phyloP scores from a whole-genome alignment of 2,329 filamentous ascomycete species.

The Amphichorda felina region DNA sequence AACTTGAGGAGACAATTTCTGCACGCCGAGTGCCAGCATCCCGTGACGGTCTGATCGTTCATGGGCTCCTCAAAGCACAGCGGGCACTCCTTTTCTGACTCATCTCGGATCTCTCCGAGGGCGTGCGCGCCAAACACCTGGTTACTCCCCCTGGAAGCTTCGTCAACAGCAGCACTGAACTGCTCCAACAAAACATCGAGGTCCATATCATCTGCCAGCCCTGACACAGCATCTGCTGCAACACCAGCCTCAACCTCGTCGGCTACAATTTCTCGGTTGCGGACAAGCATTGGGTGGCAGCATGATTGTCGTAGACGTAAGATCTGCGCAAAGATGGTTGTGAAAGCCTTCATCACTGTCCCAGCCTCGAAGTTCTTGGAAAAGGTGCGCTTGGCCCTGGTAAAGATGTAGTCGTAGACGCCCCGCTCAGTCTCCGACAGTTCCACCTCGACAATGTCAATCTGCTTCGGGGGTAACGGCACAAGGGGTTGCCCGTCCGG shows the following conservation, averaged over 20 bases:
- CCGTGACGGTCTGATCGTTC: constrained; percentile 86
- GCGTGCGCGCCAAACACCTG: constrained; percentile 68
- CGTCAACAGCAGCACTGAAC: constrained; percentile 61
- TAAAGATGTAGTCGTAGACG: constrained; percentile 86
- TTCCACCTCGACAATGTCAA: constrained; percentile 82
- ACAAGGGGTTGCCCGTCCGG: constrained; percentile 69
- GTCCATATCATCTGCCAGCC: constrained; percentile 92
- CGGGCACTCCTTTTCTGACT: constrained; percentile 81
- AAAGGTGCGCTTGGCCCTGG: constrained; percentile 72
- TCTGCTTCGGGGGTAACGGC: constrained; percentile 64
- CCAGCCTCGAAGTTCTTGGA: constrained; percentile 80
- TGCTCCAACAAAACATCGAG: constrained; percentile 72
- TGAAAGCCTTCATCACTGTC: constrained; percentile 89
- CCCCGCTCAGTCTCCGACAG: constrained; percentile 75
- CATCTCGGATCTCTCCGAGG: constrained; percentile 80
- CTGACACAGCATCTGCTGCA: constrained; percentile 66
- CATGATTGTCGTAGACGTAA: constrained; percentile 85
- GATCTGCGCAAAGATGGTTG: constrained; percentile 95
- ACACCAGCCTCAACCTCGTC: constrained; percentile 74
- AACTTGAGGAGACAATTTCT: constrained; percentile 86
- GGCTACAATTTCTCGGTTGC: constrained; percentile 71
- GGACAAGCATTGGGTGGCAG: constrained; percentile 82
- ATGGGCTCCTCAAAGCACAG: constrained; percentile 94
- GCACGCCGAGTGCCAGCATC: constrained; percentile 96
- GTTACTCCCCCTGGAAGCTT: constrained; percentile 47